A percentile compares a stretch with the other conserved stretches of the same genome.
Conservation (phyloP, 2,329 filamentous ascomycete species). For the Neonectria magnoliae region DNA sequence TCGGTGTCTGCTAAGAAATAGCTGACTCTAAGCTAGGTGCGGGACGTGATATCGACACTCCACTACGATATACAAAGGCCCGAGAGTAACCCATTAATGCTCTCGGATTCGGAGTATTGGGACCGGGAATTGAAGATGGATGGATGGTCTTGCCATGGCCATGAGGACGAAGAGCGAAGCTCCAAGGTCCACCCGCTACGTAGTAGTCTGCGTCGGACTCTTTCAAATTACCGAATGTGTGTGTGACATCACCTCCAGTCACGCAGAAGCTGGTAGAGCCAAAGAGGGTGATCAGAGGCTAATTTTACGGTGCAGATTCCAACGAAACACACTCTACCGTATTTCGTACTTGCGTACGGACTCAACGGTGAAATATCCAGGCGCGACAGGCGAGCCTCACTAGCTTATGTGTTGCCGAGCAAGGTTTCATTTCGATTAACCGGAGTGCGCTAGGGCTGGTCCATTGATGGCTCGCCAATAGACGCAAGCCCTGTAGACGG, state of each 20-base stretch:
- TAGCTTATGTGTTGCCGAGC: slow-evolving; percentile 21
- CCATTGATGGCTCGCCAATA: slow-evolving; percentile 34
- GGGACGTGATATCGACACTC: slow-evolving; percentile 15
- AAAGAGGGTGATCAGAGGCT: background rate
- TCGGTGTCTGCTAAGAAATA: slow-evolving; percentile 13
- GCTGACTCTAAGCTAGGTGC: slow-evolving; percentile 21
- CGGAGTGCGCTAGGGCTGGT: slow-evolving; percentile 28
- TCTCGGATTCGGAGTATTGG: background rate
- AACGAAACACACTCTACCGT: slow-evolving; percentile 10
- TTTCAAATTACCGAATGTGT: background rate
- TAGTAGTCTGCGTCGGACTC: background rate
- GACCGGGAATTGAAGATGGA: background rate
- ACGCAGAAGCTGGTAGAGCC: slow-evolving; percentile 27
- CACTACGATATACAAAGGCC: slow-evolving; percentile 12
- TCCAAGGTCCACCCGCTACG: background rate
- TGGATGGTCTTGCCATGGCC: background rate
- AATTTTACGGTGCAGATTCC: background rate
- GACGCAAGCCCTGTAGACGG: slow-evolving; percentile 34
- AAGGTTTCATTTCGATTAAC: slow-evolving; percentile 28
- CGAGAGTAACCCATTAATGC: slow-evolving; percentile 9
- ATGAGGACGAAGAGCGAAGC: background rate
- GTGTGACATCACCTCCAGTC: slow-evolving; percentile 21
- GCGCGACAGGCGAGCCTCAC: slow-evolving; percentile 26
- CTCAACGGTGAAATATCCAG: slow-evolving; percentile 26
- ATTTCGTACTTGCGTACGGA: background rate